Conservation (phyloP, 78 protist species). For the Emiliania huxleyi region DNA sequence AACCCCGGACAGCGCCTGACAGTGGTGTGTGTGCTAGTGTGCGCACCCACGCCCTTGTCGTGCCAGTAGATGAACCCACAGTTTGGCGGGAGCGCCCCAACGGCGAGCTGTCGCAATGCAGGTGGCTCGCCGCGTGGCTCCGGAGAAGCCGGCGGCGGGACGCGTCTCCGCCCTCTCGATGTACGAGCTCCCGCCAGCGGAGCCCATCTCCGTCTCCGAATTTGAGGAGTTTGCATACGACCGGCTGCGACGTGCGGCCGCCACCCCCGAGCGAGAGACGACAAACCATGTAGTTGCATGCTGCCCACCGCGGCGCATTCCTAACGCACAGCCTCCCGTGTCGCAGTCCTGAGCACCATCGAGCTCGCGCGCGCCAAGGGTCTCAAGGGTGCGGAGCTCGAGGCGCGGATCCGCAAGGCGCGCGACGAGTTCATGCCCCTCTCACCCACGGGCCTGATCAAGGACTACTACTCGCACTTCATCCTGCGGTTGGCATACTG, state of each 20-base stretch:
- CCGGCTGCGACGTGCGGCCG: not conserved
- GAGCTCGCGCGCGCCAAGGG: not conserved
- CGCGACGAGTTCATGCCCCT: not conserved
- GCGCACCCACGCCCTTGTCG: no score
- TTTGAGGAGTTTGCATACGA: not conserved
- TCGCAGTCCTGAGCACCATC: not conserved
- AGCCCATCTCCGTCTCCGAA: not conserved
- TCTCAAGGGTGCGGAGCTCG: not conserved
- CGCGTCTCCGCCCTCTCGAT: not conserved
- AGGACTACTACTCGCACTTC: conserved; percentile 22
- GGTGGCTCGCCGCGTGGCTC: no score
- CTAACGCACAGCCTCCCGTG: no score
- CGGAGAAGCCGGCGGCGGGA: not conserved
- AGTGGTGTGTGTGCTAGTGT: no score
- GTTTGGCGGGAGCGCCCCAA: no score
- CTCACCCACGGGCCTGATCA: not conserved
- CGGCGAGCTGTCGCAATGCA: no score
- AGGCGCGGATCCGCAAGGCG: not conserved
- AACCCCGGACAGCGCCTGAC: no score
- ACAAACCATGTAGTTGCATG: no score
- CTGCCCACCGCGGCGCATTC: no score
- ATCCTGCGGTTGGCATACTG: conserved; percentile 18
- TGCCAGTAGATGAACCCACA: no score
- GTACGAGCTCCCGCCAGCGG: not conserved
- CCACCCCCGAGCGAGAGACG: no score